These are phyloP conservation scores for Neurospora sp. DNA, from an alignment of 495 filamentous ascomycete genomes.

Conservation along the genomic window DNA sequence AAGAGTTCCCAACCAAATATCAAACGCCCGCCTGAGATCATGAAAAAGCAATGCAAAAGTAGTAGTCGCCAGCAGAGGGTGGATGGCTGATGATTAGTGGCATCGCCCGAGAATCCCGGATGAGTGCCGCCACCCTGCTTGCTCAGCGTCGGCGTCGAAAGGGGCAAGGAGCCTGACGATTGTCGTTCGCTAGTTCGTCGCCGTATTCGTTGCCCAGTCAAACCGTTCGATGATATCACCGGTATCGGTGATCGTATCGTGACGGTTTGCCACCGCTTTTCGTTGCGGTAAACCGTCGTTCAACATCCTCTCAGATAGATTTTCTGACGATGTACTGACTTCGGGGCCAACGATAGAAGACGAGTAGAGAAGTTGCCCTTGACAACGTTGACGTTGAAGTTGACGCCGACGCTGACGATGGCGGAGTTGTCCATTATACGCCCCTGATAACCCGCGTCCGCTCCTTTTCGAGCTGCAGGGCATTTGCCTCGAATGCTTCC, in stretches of 20 bases:
- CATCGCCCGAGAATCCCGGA: not conserved
- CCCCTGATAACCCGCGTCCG: constrained; percentile 54
- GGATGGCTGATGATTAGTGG: not conserved
- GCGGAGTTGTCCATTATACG: constrained; percentile 20
- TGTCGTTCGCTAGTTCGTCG: not conserved
- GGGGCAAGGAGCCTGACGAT: not conserved
- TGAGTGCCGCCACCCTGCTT: not conserved
- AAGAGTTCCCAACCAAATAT: not conserved
- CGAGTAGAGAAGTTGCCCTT: not conserved
- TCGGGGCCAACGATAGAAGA: not conserved
- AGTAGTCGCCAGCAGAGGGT: not conserved
- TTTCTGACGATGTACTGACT: not conserved
- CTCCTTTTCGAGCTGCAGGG: constrained; percentile 82
- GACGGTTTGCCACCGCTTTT: not conserved
- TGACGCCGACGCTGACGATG: not conserved
- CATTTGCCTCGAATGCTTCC: constrained; percentile 84
- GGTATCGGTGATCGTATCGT: not conserved
- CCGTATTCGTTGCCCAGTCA: not conserved
- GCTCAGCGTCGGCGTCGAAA: not conserved
- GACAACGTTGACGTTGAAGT: not conserved
- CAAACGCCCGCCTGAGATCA: not conserved
- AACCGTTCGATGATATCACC: not conserved
- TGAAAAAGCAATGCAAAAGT: not conserved
- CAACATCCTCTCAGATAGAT: not conserved
- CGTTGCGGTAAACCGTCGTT: not conserved